These are phyloP conservation scores for Pugionium cornutum DNA, from an alignment of 345 rosid species.

Conservation along the genomic window DNA sequence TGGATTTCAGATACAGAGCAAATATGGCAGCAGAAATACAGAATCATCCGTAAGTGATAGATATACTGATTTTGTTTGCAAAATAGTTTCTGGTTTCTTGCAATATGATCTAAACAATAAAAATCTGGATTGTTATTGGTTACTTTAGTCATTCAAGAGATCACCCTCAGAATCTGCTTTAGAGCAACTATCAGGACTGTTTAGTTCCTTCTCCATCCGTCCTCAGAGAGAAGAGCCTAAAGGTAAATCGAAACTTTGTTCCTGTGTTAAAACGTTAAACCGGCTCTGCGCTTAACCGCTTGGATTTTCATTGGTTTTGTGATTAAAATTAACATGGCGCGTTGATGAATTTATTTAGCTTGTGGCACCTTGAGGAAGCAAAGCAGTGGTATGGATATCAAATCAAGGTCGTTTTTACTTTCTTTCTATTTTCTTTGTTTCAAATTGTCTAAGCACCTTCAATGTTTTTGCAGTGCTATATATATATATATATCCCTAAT, in stretches of 20 bases:
- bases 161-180: slow-evolving; percentile 79
- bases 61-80: slow-evolving; percentile 9
- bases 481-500: too few species aligned
- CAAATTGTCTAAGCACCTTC: too few species aligned
- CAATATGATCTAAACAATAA: neutral
- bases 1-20: slow-evolving; percentile 68
- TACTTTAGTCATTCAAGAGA: slow-evolving; percentile 60
- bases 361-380: slow-evolving; percentile 72
- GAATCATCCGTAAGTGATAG: slow-evolving; percentile 51
- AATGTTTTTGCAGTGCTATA: too few species aligned
- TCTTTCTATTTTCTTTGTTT: too few species aligned
- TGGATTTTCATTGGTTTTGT: neutral
- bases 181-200: slow-evolving; percentile 68
- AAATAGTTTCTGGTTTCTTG: slow-evolving; percentile 3
- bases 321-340: neutral
- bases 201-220: slow-evolving; percentile 68
- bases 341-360: slow-evolving; percentile 27
- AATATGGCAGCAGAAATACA: slow-evolving; percentile 65
- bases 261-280: neutral
- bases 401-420: slow-evolving; percentile 50
- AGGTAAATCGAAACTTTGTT: slow-evolving; percentile 44
- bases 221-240: slow-evolving; percentile 59
- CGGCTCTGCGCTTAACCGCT: too few species aligned
- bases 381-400: slow-evolving; percentile 65
- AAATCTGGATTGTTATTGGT: too few species aligned